phyloP scores from a whole-genome alignment of 2,329 filamentous ascomycete species.

The Cordyceps javanica region DNA sequence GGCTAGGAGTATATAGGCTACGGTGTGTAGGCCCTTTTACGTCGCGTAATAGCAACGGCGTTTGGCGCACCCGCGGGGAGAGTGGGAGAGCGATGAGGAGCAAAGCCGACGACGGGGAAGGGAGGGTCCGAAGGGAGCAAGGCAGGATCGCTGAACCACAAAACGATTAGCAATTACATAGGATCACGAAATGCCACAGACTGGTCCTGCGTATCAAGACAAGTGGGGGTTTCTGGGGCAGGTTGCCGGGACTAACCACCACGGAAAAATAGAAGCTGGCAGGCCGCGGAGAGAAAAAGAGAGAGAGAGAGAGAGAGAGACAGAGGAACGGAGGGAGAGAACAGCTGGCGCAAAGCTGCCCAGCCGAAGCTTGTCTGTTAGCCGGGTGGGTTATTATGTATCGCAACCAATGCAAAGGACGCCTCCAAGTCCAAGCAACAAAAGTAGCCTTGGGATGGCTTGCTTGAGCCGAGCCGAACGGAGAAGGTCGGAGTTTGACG shows the following conservation, averaged over 20 bases:
- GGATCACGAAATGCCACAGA: background rate
- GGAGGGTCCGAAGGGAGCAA: background rate
- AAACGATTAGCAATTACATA: constrained; percentile 10
- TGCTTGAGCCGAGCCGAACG: constrained; percentile 14
- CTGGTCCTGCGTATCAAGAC: background rate
- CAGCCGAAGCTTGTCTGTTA: background rate
- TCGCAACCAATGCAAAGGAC: background rate
- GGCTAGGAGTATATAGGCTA: constrained; percentile 11
- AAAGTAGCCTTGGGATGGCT: background rate
- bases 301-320: too few relatives aligned
- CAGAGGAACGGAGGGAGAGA: too few relatives aligned
- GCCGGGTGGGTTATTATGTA: background rate
- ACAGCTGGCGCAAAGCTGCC: too few relatives aligned
- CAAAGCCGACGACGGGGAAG: background rate
- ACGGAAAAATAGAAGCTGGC: too few relatives aligned
- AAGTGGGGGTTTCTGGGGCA: background rate
- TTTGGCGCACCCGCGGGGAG: background rate
- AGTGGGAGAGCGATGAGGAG: background rate
- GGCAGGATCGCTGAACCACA: background rate
- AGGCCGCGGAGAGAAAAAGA: too few relatives aligned
- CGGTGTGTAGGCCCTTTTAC: background rate
- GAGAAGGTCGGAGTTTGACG: constrained; percentile 11
- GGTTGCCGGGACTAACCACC: background rate
- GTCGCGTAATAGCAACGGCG: constrained; percentile 11
- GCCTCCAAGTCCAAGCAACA: too few relatives aligned